Base-by-base conservation (phyloP, 2,329 filamentous ascomycete species). In the Aciculosporium take region DNA sequence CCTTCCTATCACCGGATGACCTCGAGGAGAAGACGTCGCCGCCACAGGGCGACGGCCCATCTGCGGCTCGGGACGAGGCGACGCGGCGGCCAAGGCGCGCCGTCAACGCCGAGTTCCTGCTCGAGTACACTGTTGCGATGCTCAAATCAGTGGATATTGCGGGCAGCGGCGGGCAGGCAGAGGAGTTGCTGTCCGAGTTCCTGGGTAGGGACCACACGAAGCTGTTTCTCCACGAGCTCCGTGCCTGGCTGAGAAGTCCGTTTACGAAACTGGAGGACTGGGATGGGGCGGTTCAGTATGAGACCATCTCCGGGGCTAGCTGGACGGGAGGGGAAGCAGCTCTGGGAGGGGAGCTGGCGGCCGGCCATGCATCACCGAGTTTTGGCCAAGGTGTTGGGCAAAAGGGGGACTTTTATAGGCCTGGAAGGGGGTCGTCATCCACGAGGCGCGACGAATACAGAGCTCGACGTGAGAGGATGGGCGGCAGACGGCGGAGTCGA, bases 41-140 rank as follows among this genome's bases (percentile, higher is more conserved):
- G 41, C 18, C 30, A 12, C 25, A 25, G 21, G 12, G 10, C 5
- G 17, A 36, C 10, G n/a, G 28, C 20, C 13, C 28, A 12, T 29
- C 33, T 20, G 9, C 4, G 13, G 30, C 33, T 18, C 48, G 74
- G 31, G 71, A 71, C 5, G 79, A 74, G 49, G 17, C 31, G 10
- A 36, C 37, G 27, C 37, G 23, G 8, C 37, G 34, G 8, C 34
- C 23, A 7, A 23, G 23, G n/a, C 44, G 44, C 7, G 44, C 34
- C 9, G 39, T 40, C 30, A 89, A 88, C 52, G 75, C 81, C 7
- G 87, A 94, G 53, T 94, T 88, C 47, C 60, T 95, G 9, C 70
- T 95, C 8, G 84, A 93, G 53, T 94, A 93, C 56, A 76, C 94
- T 40, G 63, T 95, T 31, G 81, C 82, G 8, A 82, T 95, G 18